Evolutionary conservation across 139 green algal species (phyloP).

Genomic region (Chlamydomonas sphaeroides): DNA sequence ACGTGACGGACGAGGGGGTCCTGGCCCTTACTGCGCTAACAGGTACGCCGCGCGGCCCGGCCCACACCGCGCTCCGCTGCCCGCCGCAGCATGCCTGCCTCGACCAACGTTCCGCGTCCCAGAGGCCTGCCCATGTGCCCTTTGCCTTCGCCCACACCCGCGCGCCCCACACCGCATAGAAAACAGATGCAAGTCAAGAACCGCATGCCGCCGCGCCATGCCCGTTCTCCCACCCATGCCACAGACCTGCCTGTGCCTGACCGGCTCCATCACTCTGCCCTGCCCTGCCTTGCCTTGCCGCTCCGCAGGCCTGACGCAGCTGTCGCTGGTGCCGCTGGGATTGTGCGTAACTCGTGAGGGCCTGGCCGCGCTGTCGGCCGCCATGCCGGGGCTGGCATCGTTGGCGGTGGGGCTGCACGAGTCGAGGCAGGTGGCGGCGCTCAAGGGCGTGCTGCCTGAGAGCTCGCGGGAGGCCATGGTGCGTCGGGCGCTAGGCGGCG

Average conservation of each 20-base stretch:
- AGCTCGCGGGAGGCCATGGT: no score
- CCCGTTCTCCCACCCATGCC: background rate
- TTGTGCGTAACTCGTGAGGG: constrained; percentile 7
- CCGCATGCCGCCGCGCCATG: no score
- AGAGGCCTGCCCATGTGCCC: no score
- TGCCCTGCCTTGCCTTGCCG: background rate
- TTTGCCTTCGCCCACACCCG: no score
- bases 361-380: background rate
- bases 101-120: background rate
- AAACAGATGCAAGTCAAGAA: no score
- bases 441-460: no score
- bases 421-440: background rate
- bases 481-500: no score
- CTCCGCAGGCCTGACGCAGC: constrained; percentile 3
- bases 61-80: no score
- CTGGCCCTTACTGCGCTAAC: background rate
- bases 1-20: constrained; percentile 31
- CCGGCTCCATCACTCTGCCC: background rate
- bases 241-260: background rate
- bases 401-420: constrained; percentile 25
- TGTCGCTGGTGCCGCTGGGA: constrained; percentile 28
- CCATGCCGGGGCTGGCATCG: background rate
- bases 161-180: no score
- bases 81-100: no score
- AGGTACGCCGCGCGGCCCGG: background rate